phyloP scores from a whole-genome alignment of 345 rosid genomes.

The Boechera divaricarpa region DNA sequence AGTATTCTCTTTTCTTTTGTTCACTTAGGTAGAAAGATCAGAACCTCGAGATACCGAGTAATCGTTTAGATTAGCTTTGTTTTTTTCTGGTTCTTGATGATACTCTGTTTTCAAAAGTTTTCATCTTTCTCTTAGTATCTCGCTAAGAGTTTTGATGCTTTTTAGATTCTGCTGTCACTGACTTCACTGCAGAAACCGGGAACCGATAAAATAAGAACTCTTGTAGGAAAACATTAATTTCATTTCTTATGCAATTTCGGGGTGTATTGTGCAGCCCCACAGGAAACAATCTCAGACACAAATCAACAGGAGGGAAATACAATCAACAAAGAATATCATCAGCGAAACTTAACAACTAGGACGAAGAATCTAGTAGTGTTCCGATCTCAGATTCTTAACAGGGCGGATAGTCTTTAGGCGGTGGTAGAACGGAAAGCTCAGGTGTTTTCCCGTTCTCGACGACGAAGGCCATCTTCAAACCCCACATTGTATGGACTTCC shows the following conservation, averaged over 20 bases:
- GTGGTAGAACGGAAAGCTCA: constrained; percentile 52
- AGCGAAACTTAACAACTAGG: constrained; percentile 30
- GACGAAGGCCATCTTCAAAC: constrained; percentile 64
- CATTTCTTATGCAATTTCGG: constrained; percentile 35
- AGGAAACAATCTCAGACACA: constrained; percentile 45
- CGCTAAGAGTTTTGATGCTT: constrained; percentile 34
- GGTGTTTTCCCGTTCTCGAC: constrained; percentile 57
- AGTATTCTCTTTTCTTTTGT: constrained; percentile 7
- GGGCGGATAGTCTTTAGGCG: constrained; percentile 58
- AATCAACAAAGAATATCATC: constrained; percentile 42
- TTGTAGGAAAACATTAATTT: constrained; percentile 22
- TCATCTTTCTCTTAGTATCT: constrained; percentile 25
- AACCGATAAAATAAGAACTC: constrained; percentile 1
- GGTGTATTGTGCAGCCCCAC: constrained; percentile 33
- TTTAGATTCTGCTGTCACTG: not conserved
- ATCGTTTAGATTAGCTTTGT: constrained; percentile 29
- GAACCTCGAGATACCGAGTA: constrained; percentile 13
- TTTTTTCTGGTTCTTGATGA: constrained; percentile 22
- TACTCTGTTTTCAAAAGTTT: constrained; percentile 27
- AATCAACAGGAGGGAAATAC: constrained; percentile 34
- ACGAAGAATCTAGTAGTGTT: constrained; percentile 27
- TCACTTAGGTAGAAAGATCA: constrained; percentile 30
- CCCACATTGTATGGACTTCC: constrained; percentile 65
- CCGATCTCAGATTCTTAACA: constrained; percentile 42
- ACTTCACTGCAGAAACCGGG: not conserved